Conservation (phyloP, 2,329 filamentous ascomycete species). For the Aspergillus ochraceoroseus region DNA sequence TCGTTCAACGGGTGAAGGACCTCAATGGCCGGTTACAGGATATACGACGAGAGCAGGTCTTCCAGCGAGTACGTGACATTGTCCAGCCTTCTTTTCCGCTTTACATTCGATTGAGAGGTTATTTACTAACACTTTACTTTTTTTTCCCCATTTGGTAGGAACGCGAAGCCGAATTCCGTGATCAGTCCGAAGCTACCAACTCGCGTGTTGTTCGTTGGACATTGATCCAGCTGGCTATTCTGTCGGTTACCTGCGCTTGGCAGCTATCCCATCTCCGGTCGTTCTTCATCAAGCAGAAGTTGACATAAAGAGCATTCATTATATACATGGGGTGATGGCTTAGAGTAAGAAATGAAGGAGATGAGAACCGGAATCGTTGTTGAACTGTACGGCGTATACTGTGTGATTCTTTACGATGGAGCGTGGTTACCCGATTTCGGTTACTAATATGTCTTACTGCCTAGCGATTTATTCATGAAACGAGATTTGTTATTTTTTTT, state of each 20-base stretch:
- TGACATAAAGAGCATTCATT: constrained; percentile 61
- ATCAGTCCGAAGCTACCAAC: constrained; percentile 94
- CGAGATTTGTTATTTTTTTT: constrained; percentile 3
- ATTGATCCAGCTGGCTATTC: constrained; percentile 76
- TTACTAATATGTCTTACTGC: constrained; percentile 13
- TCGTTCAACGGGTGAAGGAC: constrained; percentile 82
- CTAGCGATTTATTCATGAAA: constrained; percentile 11
- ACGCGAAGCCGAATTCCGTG: constrained; percentile 94
- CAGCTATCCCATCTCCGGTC: constrained; percentile 90
- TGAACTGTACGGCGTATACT: background rate
- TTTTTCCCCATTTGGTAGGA: constrained; percentile 64
- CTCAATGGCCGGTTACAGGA: constrained; percentile 82
- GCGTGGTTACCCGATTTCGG: constrained; percentile 7
- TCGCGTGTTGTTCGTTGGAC: constrained; percentile 90
- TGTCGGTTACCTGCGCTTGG: constrained; percentile 89
- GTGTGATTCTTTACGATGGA: no score
- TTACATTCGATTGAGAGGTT: background rate
- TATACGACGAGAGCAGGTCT: constrained; percentile 89
- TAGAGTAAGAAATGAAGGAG: background rate
- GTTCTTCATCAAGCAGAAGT: constrained; percentile 99
- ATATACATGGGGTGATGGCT: background rate
- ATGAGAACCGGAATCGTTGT: no score
- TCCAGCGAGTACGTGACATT: constrained; percentile 68
- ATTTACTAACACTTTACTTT: no score
- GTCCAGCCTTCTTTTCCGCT: background rate